Conservation (phyloP, 345 rosid genomes). For the Clausena lansium region DNA sequence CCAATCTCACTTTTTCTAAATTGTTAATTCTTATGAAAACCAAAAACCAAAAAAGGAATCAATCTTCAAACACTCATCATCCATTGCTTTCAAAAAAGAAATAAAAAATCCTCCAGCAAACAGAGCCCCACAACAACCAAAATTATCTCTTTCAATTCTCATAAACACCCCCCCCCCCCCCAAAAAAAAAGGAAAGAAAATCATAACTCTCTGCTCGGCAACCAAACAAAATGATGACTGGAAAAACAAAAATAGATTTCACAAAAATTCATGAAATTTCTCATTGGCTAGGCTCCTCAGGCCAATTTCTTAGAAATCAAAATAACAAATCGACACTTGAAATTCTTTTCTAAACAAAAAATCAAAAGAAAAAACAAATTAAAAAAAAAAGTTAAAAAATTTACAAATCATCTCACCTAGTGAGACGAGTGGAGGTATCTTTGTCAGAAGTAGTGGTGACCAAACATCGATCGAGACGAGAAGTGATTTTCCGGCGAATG, state of each 20-base stretch:
- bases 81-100: background rate
- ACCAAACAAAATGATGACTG: constrained; percentile 21
- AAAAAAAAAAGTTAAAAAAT: no score
- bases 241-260: background rate
- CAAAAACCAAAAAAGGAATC: background rate
- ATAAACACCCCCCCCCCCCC: no score
- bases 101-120: background rate
- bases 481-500: constrained; percentile 44
- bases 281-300: background rate
- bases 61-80: background rate
- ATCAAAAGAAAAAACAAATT: background rate
- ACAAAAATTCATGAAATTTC: background rate
- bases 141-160: background rate
- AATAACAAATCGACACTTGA: background rate
- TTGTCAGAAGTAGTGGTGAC: constrained; percentile 31
- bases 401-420: constrained; percentile 36
- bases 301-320: background rate
- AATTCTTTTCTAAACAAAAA: no score
- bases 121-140: background rate
- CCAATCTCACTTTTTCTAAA: background rate
- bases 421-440: constrained; percentile 42
- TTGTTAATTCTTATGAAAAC: background rate
- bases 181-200: background rate
- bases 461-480: constrained; percentile 40
- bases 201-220: constrained; percentile 13